Base-by-base conservation (phyloP, 2,329 filamentous ascomycete genomes). In the Blumeria graminis region DNA sequence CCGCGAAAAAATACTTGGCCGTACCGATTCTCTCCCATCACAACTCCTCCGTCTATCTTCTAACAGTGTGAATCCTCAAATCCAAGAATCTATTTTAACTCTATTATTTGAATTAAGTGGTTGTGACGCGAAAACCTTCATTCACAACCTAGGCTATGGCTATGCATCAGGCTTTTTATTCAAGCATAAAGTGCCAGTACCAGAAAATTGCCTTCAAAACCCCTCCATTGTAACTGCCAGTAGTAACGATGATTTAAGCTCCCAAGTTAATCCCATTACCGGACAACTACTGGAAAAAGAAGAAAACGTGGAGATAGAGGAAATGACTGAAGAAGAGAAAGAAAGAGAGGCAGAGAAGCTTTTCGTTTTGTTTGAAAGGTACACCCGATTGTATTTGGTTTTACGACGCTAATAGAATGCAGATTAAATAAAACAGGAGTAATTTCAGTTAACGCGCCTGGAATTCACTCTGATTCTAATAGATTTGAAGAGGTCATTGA, bases 101-200 rank as follows among this genome's bases (percentile, higher is more conserved):
- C 73, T 98, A 28, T 76, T 95, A 59, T 98, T 93, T 66, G 84
- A 93, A 61, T 74, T 96, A 33, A 94, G 88, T 0, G 83, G 82
- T 60, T 84, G 81, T 62, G 81, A 95, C 63, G 78, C 89, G 0
- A 76, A 76, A 14, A 83, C 75, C 34, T 92, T 95, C 64, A 84
- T 96, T 0, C 76, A 85, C 55, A 95, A 95, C 62, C 86, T 98
- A 11, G 92, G 92, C 0, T 98, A 94, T 65, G 92, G 92, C 0
- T 94, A 86, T 65, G 92, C 92, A 0, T 86, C 88, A 0, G 92
- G 92, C 0, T 94, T 92, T 66, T 71, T 98, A 14, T 82, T 89
- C 70, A 82, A 84, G 60, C 84, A 90, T 60, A 86, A 92, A 56
- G 80, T 96, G 11, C 75, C 82, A 0, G 73, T 94, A 22, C 86